Evolutionary conservation across 1,139 yeast genomes (phyloP).

Genomic region (Candida glucosophila): DNA sequence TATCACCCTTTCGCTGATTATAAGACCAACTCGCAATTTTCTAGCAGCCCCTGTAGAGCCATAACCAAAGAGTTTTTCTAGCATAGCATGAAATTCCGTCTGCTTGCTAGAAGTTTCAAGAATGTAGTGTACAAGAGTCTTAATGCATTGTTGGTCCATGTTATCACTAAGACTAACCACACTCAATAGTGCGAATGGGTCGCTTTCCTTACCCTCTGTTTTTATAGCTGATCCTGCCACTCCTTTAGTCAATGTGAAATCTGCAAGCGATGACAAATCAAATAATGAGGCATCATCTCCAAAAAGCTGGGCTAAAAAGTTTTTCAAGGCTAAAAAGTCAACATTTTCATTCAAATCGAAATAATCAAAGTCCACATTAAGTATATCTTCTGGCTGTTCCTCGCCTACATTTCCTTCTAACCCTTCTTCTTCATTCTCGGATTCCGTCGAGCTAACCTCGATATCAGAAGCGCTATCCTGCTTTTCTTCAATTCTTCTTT

Average conservation of each 20-base stretch:
- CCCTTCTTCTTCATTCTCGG: slow-evolving; percentile 40
- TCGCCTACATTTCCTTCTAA: slow-evolving; percentile 27
- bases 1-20: slow-evolving; percentile 79
- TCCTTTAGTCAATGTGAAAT: slow-evolving; percentile 61
- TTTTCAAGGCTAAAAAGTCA: slow-evolving; percentile 88
- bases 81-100: slow-evolving; percentile 53
- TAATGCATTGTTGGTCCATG: slow-evolving; percentile 36
- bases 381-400: slow-evolving; percentile 45
- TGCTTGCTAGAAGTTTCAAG: slow-evolving; percentile 45
- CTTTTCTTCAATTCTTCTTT: slow-evolving; percentile 43
- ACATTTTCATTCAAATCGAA: slow-evolving; percentile 78
- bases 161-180: slow-evolving; percentile 54
- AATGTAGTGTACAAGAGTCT: slow-evolving; percentile 46
- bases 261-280: slow-evolving; percentile 72
- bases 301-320: slow-evolving; percentile 74
- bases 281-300: slow-evolving; percentile 74
- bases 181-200: slow-evolving; percentile 83
- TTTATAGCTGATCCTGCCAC: slow-evolving; percentile 83
- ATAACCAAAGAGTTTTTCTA: slow-evolving; percentile 48
- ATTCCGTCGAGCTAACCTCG: slow-evolving; percentile 57
- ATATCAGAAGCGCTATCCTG: slow-evolving; percentile 58
- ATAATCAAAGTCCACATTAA: slow-evolving; percentile 90
- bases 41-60: slow-evolving; percentile 24
- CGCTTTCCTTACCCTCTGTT: slow-evolving; percentile 89
- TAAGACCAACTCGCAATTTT: slow-evolving; percentile 39